Base-by-base conservation (phyloP, 352 stramenopile genomes). In the Phytophthora lateralis region DNA sequence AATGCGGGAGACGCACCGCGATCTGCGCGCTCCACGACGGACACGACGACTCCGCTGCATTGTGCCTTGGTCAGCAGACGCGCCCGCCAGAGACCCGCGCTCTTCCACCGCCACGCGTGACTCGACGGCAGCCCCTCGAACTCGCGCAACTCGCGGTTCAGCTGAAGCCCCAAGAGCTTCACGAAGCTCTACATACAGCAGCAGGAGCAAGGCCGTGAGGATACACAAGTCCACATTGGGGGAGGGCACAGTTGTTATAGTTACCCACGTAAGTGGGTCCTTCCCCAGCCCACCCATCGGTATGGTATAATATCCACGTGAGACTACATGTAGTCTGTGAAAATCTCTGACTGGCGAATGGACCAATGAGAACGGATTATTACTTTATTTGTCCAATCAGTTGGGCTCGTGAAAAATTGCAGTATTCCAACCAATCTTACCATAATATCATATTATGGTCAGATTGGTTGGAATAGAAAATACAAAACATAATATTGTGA, bases 61-160 rank as follows among this genome's bases (percentile, higher is more conserved):
- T 93, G 86, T 15, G 80, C 75, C 45, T 93, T 91, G 7, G 84
- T 93, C 42, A 93, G 45, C 24, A 95, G 62, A 34, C 69, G 69
- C 27, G 53, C 26, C 27, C 38, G 53, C 60, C 50, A 75, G 21
- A 75, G 27, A 5, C 49, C 60, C 9, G 26, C 44, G 15, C 20
- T 41, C 7, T 59, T 63, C 54, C 61, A 77, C 17, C 48, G 64
- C 83, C 80, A 90, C 55, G 69, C 71, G 60, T 90, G 80, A 67
- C 79, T 92, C 42, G 59, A 65, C 4, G 74, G 80, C 0, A 94
- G 56, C 1, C 68, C 77, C 20, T 86, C 69, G 35, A 89, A 80
- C 21, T 73, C 66, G 32, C 46, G 26, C 41, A 91, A 47, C 30
- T 85, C 50, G 21, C 66, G 29, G 39, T 20, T 30, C 20, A 93